Evolutionary conservation across 148 eudicot genomes (phyloP).

Genomic region (Silene latifolia): DNA sequence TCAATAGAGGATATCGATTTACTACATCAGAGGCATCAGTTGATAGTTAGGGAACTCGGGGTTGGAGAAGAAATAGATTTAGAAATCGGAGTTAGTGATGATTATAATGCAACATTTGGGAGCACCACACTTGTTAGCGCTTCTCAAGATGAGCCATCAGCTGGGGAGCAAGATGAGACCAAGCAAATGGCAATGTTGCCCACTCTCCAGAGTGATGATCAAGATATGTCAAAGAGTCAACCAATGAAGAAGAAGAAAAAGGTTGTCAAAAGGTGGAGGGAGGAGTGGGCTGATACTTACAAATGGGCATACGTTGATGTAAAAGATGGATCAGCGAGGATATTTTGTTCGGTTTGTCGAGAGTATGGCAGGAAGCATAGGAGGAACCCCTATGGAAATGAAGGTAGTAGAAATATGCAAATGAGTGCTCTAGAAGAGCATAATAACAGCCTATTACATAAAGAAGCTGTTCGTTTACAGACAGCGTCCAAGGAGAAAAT

Average conservation of each 20-base stretch:
- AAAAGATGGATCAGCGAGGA: constrained; percentile 90
- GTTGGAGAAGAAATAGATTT: constrained; percentile 95
- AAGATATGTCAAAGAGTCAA: constrained; percentile 66
- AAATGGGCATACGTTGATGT: constrained; percentile 98
- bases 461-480: constrained; percentile 94
- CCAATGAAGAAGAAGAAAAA: constrained; percentile 82
- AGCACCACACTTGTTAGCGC: constrained; percentile 52
- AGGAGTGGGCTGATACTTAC: constrained; percentile 99
- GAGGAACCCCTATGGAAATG: constrained; percentile 96
- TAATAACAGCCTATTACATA: constrained; percentile 91
- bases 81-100: constrained; percentile 87
- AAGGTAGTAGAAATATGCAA: constrained; percentile 99
- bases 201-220: constrained; percentile 62
- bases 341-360: constrained; percentile 90
- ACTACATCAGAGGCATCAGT: constrained; percentile 90
- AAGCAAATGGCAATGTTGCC: constrained; percentile 64
- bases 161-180: constrained; percentile 67
- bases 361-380: constrained; percentile 98
- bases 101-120: constrained; percentile 64
- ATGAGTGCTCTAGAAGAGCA: constrained; percentile 99
- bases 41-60: constrained; percentile 77
- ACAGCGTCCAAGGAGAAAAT: constrained; percentile 92
- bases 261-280: constrained; percentile 98
- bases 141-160: constrained; percentile 63
- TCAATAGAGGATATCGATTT: constrained; percentile 87